These are phyloP conservation scores for Bipolaris sorokiniana DNA, from an alignment of 2,329 filamentous ascomycete species.

Conservation along the genomic window DNA sequence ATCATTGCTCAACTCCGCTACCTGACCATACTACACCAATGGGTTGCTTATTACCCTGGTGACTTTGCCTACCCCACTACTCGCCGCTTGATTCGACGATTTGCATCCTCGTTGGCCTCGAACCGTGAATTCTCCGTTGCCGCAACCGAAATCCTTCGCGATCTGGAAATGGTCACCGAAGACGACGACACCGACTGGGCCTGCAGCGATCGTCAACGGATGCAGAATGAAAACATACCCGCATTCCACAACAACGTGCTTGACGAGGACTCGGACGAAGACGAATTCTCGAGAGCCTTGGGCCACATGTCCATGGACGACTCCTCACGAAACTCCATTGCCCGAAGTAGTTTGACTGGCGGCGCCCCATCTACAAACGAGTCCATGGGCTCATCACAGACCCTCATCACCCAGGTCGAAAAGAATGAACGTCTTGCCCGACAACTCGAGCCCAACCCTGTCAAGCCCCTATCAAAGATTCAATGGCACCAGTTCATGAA, in stretches of 20 bases:
- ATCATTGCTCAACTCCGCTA: constrained; percentile 83
- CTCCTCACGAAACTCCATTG: constrained; percentile 37
- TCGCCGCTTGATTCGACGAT: constrained; percentile 72
- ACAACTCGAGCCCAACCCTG: constrained; percentile 71
- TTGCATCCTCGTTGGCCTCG: constrained; percentile 74
- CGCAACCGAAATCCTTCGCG: constrained; percentile 81
- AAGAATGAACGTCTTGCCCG: constrained; percentile 81
- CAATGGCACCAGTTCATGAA: constrained; percentile 93
- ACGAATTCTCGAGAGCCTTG: constrained; percentile 41
- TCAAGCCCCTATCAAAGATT: constrained; percentile 76
- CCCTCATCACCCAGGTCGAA: constrained; percentile 71
- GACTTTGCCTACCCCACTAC: constrained; percentile 86
- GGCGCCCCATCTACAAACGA: constrained; percentile 33
- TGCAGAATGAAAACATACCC: constrained; percentile 51
- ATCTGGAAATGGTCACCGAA: constrained; percentile 75
- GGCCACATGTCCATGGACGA: constrained; percentile 38
- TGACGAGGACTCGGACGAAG: constrained; percentile 48
- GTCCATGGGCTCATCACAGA: constrained; percentile 48
- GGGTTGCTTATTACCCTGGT: constrained; percentile 88
- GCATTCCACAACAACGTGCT: constrained; percentile 52
- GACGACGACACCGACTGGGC: constrained; percentile 95
- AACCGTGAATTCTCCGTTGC: constrained; percentile 84
- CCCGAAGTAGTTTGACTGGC: constrained; percentile 38
- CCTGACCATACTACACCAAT: constrained; percentile 82
- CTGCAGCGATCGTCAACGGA: constrained; percentile 72